Evolutionary conservation across 192 early-diverging fungal genomes (phyloP).

Genomic region (Lobosporangium transversale): DNA sequence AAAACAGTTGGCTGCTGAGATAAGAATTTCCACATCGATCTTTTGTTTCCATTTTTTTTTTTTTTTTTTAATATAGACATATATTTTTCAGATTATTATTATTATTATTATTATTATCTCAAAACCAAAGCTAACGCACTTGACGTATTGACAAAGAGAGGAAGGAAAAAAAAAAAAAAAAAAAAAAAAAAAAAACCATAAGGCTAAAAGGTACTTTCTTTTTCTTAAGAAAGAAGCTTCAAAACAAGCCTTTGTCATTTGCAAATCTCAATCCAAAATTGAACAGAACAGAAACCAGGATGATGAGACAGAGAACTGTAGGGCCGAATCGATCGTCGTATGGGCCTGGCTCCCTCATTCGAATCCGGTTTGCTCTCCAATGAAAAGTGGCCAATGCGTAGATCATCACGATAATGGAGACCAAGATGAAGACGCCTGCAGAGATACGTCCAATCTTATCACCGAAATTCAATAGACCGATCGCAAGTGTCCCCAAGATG

Average conservation of each 20-base stretch:
- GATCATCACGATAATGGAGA: constrained; percentile 79
- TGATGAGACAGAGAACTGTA: constrained; percentile 71
- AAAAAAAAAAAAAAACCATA: too few species aligned
- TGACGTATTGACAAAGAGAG: too few species aligned
- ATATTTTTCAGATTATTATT: too few species aligned
- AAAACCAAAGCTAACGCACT: too few species aligned
- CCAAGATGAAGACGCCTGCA: constrained; percentile 63
- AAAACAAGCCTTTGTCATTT: background rate
- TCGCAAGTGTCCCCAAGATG: constrained; percentile 78
- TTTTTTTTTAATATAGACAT: background rate
- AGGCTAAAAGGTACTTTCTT: too few species aligned
- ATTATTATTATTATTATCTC: too few species aligned
- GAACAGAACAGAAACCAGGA: constrained; percentile 71
- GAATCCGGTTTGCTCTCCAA: constrained; percentile 76
- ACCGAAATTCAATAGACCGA: constrained; percentile 86
- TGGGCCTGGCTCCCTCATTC: constrained; percentile 71
- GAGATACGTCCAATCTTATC: constrained; percentile 70
- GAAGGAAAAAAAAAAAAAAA: too few species aligned
- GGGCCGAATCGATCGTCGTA: constrained; percentile 84
- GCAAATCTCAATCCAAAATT: constrained; percentile 67
- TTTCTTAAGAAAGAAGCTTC: too few species aligned
- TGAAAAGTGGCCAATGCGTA: constrained; percentile 83
- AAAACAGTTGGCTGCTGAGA: too few species aligned
- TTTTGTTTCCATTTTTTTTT: background rate
- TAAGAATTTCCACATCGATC: background rate